Evolutionary conservation across 2,329 filamentous ascomycete species (phyloP).

Genomic region (Cyphellophora attinorum): DNA sequence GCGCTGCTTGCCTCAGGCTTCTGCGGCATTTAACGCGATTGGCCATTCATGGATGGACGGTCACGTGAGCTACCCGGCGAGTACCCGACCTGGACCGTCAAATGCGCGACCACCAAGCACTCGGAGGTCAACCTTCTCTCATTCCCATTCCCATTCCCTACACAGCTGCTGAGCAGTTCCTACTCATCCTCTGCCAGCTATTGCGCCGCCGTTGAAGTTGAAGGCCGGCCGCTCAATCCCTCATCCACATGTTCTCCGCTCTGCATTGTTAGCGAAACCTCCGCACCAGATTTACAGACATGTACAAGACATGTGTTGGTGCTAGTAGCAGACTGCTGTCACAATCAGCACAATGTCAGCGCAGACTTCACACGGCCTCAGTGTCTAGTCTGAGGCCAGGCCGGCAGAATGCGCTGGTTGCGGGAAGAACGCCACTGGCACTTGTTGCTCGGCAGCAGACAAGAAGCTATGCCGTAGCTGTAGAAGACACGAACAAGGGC

Average conservation of each 20-base stretch:
- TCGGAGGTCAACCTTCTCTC: too few species aligned
- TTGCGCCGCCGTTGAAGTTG: too few species aligned
- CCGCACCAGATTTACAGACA: background rate
- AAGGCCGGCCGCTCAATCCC: too few species aligned
- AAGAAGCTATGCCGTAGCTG: conserved; percentile 49
- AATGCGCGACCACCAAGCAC: too few species aligned
- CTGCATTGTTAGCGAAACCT: conserved; percentile 1
- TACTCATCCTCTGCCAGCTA: too few species aligned
- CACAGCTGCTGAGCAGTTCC: too few species aligned
- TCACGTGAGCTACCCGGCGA: too few species aligned
- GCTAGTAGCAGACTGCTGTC: conserved; percentile 1
- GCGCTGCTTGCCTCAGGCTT: too few species aligned
- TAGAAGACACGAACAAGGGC: conserved; percentile 50
- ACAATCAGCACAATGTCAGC: background rate
- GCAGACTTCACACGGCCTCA: background rate
- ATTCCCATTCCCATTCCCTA: too few species aligned
- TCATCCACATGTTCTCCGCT: background rate
- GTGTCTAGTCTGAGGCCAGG: conserved; percentile 1
- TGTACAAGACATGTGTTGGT: background rate
- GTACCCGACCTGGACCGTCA: too few species aligned
- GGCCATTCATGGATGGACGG: too few species aligned
- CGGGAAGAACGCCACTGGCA: conserved; percentile 32
- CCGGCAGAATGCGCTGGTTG: conserved; percentile 19
- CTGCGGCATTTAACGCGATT: too few species aligned
- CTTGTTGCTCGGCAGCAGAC: conserved; percentile 29